phyloP scores from a whole-genome alignment of 208 protist genomes.

The Dictyostelium gargantuum region DNA sequence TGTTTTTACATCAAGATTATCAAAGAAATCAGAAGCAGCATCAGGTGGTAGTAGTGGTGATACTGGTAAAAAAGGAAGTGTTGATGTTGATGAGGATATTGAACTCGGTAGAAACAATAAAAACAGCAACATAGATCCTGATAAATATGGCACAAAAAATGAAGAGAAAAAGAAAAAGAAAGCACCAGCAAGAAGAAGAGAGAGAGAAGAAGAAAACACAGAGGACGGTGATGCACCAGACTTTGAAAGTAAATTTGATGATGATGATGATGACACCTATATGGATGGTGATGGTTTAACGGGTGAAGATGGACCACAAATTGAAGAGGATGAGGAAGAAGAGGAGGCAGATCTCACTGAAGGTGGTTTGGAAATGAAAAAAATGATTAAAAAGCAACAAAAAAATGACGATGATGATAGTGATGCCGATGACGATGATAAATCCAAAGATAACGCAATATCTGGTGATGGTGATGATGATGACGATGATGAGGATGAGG shows the following conservation, averaged over 20 bases:
- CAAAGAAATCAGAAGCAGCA: not conserved
- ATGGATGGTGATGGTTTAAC: not conserved
- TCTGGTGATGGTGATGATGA: not conserved
- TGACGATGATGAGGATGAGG: constrained; percentile 21
- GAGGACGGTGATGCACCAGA: constrained; percentile 50
- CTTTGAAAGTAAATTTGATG: constrained; percentile 47
- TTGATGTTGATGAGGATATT: not conserved
- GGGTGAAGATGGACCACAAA: not conserved
- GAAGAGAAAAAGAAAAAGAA: not conserved
- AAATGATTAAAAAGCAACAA: constrained; percentile 6
- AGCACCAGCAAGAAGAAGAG: not conserved
- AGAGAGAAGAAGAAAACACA: not conserved
- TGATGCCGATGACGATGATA: not conserved
- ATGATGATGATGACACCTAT: constrained; percentile 38
- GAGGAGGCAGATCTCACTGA: not conserved
- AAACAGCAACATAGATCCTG: not conserved
- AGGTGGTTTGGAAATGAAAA: constrained; percentile 9
- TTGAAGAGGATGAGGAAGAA: constrained; percentile 14
- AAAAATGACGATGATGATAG: not conserved
- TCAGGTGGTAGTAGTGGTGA: not conserved
- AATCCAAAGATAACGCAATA: not conserved
- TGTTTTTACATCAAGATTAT: not conserved
- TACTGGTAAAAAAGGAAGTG: not conserved
- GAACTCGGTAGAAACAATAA: not conserved
- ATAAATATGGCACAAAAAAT: not conserved